Base-by-base conservation (phyloP, 768 basidiomycete genomes). In the Paxillus ammoniavirescens region DNA sequence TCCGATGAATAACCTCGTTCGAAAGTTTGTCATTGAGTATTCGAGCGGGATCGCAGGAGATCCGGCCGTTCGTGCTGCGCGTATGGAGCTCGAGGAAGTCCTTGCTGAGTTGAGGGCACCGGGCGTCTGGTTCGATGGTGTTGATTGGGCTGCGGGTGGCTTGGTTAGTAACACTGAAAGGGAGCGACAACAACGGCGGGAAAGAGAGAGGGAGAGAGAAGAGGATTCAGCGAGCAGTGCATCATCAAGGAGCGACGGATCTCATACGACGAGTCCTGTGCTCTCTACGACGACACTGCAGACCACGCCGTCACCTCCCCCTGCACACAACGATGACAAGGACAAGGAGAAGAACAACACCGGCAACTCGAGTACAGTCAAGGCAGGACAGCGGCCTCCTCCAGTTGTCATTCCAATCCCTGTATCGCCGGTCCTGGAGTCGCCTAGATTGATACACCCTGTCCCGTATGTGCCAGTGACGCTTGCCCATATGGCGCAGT, bases 241-340 rank as follows among this genome's bases (percentile, higher is more conserved):
- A 14, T 76, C 78, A 21, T 75, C 76, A n/a, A 75, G 75, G 46
- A 78, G 76, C 42, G 76, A 76, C 47, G 76, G 73, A 8, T 85
- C 83, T 5, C 83, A 84, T 18, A 74, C 66, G 55, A 89, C 88
- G 17, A 89, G 87, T 58, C 89, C 88, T 0, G 87, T 89, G 4
- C 64, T 89, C 26, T 88, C 86, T 12, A 86, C 86, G 1, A 81
- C 84, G 8, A 91, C 88, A 7, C 63, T 90, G 30, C 84, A 85
- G 56, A 91, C 88, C n/a, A 89, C 88, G 7, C 88, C 88, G 0
- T 87, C 84, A 2, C 88, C 88, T 0, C 84, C 87, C 0, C 87
- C 87, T 26, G 61, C 68, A 2, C 65, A 63, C 14, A 59, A 58
- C 18, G 63, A 66, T 40, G 68, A 69, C 50, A 73, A 72, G 54